Evolutionary conservation across 352 stramenopile species (phyloP), one percentile per base, ranked within the genome.

Genomic region (Phytophthora chlamydospora): DNA sequence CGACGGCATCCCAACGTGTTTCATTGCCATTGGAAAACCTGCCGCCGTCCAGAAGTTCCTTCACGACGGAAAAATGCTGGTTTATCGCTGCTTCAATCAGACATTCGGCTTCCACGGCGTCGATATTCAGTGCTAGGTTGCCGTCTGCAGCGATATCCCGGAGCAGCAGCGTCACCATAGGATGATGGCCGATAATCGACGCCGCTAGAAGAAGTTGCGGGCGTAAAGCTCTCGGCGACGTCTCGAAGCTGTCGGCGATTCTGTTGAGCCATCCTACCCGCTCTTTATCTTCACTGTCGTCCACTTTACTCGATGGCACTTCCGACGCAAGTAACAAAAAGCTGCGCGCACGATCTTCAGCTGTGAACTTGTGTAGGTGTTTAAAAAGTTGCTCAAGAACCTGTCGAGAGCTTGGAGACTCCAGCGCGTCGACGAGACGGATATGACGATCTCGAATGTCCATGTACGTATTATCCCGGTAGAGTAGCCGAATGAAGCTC

Each of bases 321-420:
- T 69, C 56, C 12, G 58, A 66, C 10, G 58, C 48, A 10, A 71
- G 45, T 1, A 75, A 21, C 2, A 69, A 27, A 40, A 67, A 73
- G 36, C 69, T 73, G 11, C 27, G 36, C 1, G 52, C 69, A 27
- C 51, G 69, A 27, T 78, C 69, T 44, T 67, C 60, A 6, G 35
- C 43, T 29, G 69, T 36, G 3, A 75, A 21, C 2, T 62, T 50
- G 39, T 60, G 9, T 6, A 67, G 13, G 14, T 66, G 27, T 6
- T 60, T 27, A 29, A 75, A 48, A 12, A 78, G 33, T 14, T 69
- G 29, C 6, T 46, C 12, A 9, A 73, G 9, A 11, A 71, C 29
- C 0, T 6, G 21, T 45, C 12, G 27, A n/a, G 60, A 13, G 4
- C 34, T 51, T 13, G 48, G 35, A 10, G 6, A 7, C 36, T 61